phyloP scores from a whole-genome alignment of 2,329 filamentous ascomycete species.

The Beauveria brongniartii region DNA sequence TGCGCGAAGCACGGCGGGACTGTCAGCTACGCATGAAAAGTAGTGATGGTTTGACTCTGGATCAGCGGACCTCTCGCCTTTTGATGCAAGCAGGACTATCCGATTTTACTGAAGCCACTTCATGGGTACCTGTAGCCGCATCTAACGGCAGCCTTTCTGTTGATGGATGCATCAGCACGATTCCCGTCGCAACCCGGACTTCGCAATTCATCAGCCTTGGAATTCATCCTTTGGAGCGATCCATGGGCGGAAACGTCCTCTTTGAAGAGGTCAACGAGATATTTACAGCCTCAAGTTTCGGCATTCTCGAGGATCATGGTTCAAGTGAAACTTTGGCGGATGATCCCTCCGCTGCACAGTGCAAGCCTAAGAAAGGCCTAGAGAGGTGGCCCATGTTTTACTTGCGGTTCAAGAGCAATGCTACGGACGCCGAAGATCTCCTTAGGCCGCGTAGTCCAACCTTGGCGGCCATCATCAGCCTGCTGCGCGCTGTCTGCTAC shows the following conservation, averaged over 20 bases:
- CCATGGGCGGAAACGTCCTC: slow-evolving; percentile 53
- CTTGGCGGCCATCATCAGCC: slow-evolving; percentile 43
- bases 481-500: slow-evolving; percentile 60
- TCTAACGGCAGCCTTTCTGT: slow-evolving; percentile 54
- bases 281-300: slow-evolving; percentile 73
- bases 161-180: slow-evolving; percentile 61
- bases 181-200: slow-evolving; percentile 61
- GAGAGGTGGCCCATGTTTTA: slow-evolving; percentile 89
- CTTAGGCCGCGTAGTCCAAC: slow-evolving; percentile 15
- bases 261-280: slow-evolving; percentile 72
- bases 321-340: slow-evolving; percentile 15
- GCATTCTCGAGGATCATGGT: slow-evolving; percentile 44
- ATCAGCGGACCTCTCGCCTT: slow-evolving; percentile 34
- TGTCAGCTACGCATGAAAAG: slow-evolving; percentile 31
- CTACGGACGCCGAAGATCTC: slow-evolving; percentile 25
- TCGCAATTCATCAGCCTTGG: slow-evolving; percentile 79
- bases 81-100: slow-evolving; percentile 60
- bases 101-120: slow-evolving; percentile 38
- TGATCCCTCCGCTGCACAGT: background rate
- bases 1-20: slow-evolving; percentile 42
- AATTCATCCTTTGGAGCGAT: slow-evolving; percentile 53
- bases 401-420: slow-evolving; percentile 50
- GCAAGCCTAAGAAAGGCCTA: slow-evolving; percentile 52
- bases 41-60: slow-evolving; percentile 15
- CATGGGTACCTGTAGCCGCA: slow-evolving; percentile 67